phyloP scores from a whole-genome alignment of 1,139 yeast species.

The Arxiozyma telluris region DNA sequence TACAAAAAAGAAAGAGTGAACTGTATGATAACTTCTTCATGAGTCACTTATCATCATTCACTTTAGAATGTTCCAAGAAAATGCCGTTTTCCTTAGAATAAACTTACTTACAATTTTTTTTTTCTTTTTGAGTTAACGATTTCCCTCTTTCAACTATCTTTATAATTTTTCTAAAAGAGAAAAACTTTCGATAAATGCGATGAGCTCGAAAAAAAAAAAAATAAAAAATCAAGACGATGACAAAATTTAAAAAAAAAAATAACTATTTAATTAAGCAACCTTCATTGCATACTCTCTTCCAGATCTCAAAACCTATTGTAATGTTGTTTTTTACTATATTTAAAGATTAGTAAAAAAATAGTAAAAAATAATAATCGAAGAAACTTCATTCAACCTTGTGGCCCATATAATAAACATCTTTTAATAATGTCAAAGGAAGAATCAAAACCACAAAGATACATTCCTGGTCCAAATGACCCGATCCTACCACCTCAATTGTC shows the following conservation, averaged over 20 bases:
- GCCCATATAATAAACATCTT: not conserved
- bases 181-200: not conserved
- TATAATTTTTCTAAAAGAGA: too few species aligned
- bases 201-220: not conserved
- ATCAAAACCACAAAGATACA: constrained; percentile 41
- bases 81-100: not conserved
- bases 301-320: too few species aligned
- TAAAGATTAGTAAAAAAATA: too few species aligned
- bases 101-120: too few species aligned
- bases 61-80: too few species aligned
- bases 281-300: too few species aligned
- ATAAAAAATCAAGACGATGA: too few species aligned
- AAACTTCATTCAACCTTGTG: not conserved
- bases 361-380: not conserved
- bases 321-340: too few species aligned
- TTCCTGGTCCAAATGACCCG: constrained; percentile 73
- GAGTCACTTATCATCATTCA: too few species aligned
- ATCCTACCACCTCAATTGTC: constrained; percentile 74
- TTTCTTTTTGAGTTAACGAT: not conserved
- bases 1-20: too few species aligned
- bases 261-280: not conserved
- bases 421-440: constrained; percentile 10
- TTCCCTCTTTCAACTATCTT: not conserved
- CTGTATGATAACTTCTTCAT: not conserved
- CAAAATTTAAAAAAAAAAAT: too few species aligned